phyloP scores from a whole-genome alignment of 805 yeast species.

The Candida montana region DNA sequence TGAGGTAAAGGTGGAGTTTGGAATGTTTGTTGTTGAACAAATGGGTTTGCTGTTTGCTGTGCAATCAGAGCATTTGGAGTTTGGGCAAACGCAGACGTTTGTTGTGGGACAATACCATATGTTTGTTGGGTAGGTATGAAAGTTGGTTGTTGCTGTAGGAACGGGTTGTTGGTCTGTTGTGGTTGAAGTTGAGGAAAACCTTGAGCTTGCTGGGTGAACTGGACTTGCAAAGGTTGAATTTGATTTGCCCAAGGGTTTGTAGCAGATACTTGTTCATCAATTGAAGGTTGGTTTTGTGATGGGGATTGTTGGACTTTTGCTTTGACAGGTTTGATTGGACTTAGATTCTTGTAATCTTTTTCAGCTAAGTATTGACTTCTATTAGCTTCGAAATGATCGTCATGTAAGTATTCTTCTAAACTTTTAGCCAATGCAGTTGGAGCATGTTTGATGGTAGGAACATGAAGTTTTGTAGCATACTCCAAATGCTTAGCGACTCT shows the following conservation, averaged over 20 bases:
- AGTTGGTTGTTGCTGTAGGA: constrained; percentile 4
- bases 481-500: constrained; percentile 87
- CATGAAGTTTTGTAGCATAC: constrained; percentile 79
- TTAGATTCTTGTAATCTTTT: constrained; percentile 36
- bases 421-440: constrained; percentile 88
- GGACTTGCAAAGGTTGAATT: constrained; percentile 20
- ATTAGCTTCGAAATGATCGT: constrained; percentile 77
- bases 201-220: constrained; percentile 23
- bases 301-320: neutral
- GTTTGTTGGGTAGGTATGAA: neutral
- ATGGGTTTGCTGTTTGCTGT: constrained; percentile 10
- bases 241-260: constrained; percentile 26
- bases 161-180: constrained; percentile 19
- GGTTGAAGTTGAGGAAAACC: constrained; percentile 15
- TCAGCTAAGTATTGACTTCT: constrained; percentile 74
- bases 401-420: constrained; percentile 82
- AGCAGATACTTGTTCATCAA: neutral
- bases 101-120: constrained; percentile 5
- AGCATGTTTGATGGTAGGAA: constrained; percentile 95
- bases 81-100: constrained; percentile 7
- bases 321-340: constrained; percentile 5
- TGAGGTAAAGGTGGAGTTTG: constrained; percentile 9
- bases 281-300: neutral
- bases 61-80: too few species aligned
- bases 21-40: constrained; percentile 17